A percentile compares a stretch with the other conserved stretches of the same genome.
Conservation (phyloP, 371 early-diverging fungal genomes). For the Conidiobolus incongruus region DNA sequence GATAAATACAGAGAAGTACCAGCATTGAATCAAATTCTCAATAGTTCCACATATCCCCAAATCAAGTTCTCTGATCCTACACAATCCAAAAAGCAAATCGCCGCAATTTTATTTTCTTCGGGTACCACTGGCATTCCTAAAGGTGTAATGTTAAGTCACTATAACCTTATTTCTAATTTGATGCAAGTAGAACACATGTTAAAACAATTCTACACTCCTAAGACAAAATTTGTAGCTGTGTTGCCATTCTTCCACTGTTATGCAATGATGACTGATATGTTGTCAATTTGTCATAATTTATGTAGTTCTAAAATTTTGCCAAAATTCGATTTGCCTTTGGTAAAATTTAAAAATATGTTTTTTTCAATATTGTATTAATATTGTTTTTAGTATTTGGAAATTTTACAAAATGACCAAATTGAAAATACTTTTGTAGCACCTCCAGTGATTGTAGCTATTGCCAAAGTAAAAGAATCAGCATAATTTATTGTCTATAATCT, state of each 20-base stretch:
- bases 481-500: not conserved
- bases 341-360: slow-evolving; percentile 4
- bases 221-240: slow-evolving; percentile 19
- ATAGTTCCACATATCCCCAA: not conserved
- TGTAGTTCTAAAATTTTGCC: slow-evolving; percentile 3
- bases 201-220: slow-evolving; percentile 4
- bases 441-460: slow-evolving; percentile 61
- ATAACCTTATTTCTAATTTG: slow-evolving; percentile 38
- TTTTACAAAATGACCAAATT: slow-evolving; percentile 22
- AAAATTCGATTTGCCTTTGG: not conserved
- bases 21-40: slow-evolving; percentile 4
- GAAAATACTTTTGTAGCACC: slow-evolving; percentile 38
- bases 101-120: slow-evolving; percentile 68
- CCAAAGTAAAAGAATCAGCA: slow-evolving; percentile 27
- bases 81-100: slow-evolving; percentile 16
- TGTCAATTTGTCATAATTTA: slow-evolving; percentile 1
- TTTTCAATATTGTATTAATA: slow-evolving; percentile 7
- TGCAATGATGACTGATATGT: slow-evolving; percentile 16
- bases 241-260: slow-evolving; percentile 70
- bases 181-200: slow-evolving; percentile 16
- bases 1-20: slow-evolving; percentile 5
- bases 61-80: not conserved
- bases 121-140: slow-evolving; percentile 49
- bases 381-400: slow-evolving; percentile 23
- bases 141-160: slow-evolving; percentile 42